Percentiles rank a stretch among this genome's conserved stretches.
Conservation (phyloP, 2,329 filamentous ascomycete species). For the Epichloe uncinata region DNA sequence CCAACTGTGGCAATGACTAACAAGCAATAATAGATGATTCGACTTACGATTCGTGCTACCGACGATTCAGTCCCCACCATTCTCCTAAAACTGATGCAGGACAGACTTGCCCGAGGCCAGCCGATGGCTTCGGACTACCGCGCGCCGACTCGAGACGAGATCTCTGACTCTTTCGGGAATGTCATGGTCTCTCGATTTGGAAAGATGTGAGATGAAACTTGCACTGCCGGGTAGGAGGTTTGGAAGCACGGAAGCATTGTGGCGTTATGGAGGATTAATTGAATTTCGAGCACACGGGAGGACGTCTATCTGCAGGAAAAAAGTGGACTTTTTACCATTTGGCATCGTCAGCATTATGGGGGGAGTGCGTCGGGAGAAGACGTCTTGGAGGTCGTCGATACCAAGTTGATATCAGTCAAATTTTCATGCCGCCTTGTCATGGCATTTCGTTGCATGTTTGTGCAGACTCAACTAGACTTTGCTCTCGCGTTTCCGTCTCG, state of each 20-base stretch:
- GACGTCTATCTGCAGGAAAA: background rate
- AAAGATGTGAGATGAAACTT: background rate
- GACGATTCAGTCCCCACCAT: conserved; percentile 77
- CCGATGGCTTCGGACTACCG: conserved; percentile 27
- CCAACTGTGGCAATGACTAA: background rate
- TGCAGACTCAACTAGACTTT: no score
- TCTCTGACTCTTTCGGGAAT: conserved; percentile 41
- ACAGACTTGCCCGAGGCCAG: conserved; percentile 50
- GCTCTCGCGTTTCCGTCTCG: no score
- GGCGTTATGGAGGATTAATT: conserved; percentile 14
- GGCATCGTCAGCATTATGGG: background rate
- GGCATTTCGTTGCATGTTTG: background rate
- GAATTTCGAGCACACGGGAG: background rate
- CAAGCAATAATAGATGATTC: conserved; percentile 66
- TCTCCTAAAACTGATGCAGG: conserved; percentile 77
- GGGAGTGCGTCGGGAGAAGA: background rate
- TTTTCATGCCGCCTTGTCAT: background rate
- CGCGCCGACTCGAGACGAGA: conserved; percentile 33
- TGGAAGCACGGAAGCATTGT: conserved; percentile 21
- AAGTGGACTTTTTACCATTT: background rate
- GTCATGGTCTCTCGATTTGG: conserved; percentile 33
- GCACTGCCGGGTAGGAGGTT: background rate
- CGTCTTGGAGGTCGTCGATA: background rate
- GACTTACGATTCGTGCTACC: conserved; percentile 84
- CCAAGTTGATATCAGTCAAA: background rate